Base-by-base conservation (phyloP, 129 eudicot genomes). In the Smallanthus sonchifolius region DNA sequence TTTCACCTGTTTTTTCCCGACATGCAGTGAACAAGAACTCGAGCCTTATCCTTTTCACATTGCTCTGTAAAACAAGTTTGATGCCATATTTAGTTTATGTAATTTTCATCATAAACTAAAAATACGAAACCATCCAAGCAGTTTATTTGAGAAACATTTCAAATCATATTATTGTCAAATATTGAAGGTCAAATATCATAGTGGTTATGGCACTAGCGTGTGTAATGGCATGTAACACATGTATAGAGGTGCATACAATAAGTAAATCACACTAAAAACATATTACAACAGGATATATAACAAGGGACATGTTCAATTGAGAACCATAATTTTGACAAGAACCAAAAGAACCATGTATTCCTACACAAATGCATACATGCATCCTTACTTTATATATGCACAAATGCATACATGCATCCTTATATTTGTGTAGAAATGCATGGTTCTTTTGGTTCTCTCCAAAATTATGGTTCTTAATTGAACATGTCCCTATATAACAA, bases 1-100 rank as follows among this genome's bases (percentile, higher is more conserved):
- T 30, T 51, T 79, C 69, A 90, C 98, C 93, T 88, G 83, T 82
- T 94, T 84, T 88, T 94, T 28, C 98, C 98, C 4, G 91, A 84
- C 98, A 94, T 94, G 89, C 98, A 94, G 78, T 94, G 98, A 56
- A 88, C 98, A 76, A 94, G 98, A 75, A 94, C 98, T 67, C 98
- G 97, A 69, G 96, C 98, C 72, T 86, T 86, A 51, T 94, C 97
- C 80, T 72, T 91, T 78, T 88, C 96, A 54, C 97, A 90, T 83
- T 94, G 89, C 70, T 90, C 98, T 94, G 98, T 77, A 79, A 30
- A 78, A 80, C 45, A 59, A 69, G 60, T 64, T 67, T 2, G 37
- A 17, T 36, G 65, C 40, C 42, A 49, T 69, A 57, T 14, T 59
- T 30, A 43, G 47, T 61, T 63, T 66, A 17, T 62, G 0, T 44